These are phyloP conservation scores for Pleurotus platypus DNA, from an alignment of 768 basidiomycete species.

Conservation along the genomic window DNA sequence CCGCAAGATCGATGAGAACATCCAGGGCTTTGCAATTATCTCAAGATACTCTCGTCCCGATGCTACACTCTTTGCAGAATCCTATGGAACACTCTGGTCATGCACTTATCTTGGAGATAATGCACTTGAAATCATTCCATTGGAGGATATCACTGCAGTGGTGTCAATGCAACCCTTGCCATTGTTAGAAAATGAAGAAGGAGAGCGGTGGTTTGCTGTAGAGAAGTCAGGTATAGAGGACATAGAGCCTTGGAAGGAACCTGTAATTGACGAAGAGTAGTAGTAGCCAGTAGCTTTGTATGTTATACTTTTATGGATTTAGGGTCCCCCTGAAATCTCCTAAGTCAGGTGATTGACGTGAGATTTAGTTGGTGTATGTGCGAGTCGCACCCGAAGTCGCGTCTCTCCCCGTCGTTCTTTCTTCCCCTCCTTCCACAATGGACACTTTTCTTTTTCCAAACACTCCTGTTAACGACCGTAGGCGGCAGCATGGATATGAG, in stretches of 20 bases:
- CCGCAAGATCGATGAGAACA: not conserved
- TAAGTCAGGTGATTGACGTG: too few relatives aligned
- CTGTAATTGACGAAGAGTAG: not conserved
- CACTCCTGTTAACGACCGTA: not conserved
- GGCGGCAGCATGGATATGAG: too few relatives aligned
- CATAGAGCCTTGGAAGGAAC: conserved; percentile 3
- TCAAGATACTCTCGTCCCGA: conserved; percentile 18
- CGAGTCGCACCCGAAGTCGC: too few relatives aligned
- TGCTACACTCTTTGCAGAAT: conserved; percentile 10
- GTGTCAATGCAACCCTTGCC: conserved; percentile 21
- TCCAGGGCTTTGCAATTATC: conserved; percentile 15
- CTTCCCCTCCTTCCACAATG: not conserved
- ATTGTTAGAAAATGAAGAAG: not conserved
- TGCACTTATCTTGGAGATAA: conserved; percentile 14
- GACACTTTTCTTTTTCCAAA: not conserved
- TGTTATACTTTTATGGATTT: not conserved
- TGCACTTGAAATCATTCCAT: conserved; percentile 10
- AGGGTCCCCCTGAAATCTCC: too few relatives aligned
- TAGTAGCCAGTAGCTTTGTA: not conserved
- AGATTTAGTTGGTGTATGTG: too few relatives aligned
- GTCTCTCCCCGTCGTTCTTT: too few relatives aligned
- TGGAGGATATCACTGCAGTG: conserved; percentile 15
- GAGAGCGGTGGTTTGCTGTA: conserved; percentile 10
- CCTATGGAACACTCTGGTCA: conserved; percentile 16
- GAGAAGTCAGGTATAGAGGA: conserved; percentile 22